Conservation (phyloP, 176 grass and related monocot species). For the Chrysopogon serrulatus region DNA sequence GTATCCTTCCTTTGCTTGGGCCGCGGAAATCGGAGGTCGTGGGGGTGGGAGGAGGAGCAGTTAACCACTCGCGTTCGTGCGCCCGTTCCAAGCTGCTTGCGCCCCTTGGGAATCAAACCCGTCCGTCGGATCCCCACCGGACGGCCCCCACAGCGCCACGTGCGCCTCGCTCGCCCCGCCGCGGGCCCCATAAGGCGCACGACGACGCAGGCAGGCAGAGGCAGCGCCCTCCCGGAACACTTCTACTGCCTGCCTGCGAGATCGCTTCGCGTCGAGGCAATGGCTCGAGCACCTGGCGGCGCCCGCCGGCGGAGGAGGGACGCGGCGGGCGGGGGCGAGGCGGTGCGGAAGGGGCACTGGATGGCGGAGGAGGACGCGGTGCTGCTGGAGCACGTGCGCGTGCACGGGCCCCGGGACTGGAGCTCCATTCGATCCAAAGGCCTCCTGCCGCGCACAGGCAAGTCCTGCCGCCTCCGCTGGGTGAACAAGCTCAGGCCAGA, state of each 20-base stretch:
- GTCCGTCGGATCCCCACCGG: slow-evolving; percentile 4
- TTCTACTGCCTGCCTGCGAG: neutral
- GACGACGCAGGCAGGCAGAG: no score
- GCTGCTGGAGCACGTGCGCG: slow-evolving; percentile 59
- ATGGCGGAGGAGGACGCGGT: slow-evolving; percentile 67
- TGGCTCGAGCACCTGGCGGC: slow-evolving; percentile 28
- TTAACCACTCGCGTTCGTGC: slow-evolving; percentile 14
- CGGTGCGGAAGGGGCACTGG: slow-evolving; percentile 61
- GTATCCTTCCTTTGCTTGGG: neutral
- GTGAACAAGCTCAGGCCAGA: slow-evolving; percentile 86
- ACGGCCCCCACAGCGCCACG: slow-evolving; percentile 9
- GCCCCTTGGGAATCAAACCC: slow-evolving; percentile 5
- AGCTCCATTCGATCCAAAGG: slow-evolving; percentile 92
- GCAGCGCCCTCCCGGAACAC: neutral
- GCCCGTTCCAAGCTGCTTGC: neutral
- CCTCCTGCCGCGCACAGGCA: slow-evolving; percentile 78
- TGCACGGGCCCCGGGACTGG: slow-evolving; percentile 66
- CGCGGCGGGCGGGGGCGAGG: neutral
- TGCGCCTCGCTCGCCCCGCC: neutral
- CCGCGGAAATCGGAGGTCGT: slow-evolving; percentile 40
- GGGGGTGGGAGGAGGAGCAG: neutral
- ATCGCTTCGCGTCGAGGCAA: slow-evolving; percentile 8
- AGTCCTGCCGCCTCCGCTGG: slow-evolving; percentile 93
- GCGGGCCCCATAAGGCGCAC: neutral
- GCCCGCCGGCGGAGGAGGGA: slow-evolving; percentile 4